Evolutionary conservation across 148 eudicot species (phyloP).

Genomic region (Dysphania ambrosioides): DNA sequence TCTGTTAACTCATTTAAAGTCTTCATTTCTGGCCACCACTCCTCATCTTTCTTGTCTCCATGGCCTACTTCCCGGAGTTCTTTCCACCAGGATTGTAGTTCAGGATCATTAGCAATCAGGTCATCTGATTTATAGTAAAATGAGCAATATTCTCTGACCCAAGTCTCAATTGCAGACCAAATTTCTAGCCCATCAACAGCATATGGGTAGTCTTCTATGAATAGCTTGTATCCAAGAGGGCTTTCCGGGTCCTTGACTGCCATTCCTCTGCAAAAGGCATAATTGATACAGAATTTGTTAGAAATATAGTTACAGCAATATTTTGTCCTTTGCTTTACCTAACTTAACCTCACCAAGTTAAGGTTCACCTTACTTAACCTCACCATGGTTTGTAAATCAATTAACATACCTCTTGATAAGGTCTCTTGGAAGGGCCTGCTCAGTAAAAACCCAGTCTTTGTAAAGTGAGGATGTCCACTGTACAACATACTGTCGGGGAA

Average conservation of each 20-base stretch:
- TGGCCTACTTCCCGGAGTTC: slow-evolving; percentile 73
- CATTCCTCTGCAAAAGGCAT: slow-evolving; percentile 57
- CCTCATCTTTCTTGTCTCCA: slow-evolving; percentile 63
- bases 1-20: slow-evolving; percentile 45
- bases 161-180: slow-evolving; percentile 68
- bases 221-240: slow-evolving; percentile 51
- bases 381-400: background rate
- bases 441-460: slow-evolving; percentile 69
- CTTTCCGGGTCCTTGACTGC: slow-evolving; percentile 62
- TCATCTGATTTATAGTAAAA: slow-evolving; percentile 53
- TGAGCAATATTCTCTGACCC: slow-evolving; percentile 74
- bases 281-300: background rate
- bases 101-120: slow-evolving; percentile 44
- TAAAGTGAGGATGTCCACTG: slow-evolving; percentile 57
- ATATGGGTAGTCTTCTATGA: slow-evolving; percentile 81
- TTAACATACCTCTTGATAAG: slow-evolving; percentile 71
- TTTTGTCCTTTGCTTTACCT: background rate
- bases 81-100: slow-evolving; percentile 78
- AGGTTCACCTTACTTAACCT: too few relatives aligned
- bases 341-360: too few relatives aligned
- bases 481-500: slow-evolving; percentile 52
- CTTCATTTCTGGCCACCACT: slow-evolving; percentile 82
- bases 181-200: slow-evolving; percentile 90
- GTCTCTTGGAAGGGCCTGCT: slow-evolving; percentile 76
- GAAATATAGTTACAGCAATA: background rate